Conservation (phyloP, 345 rosid species). For the Conringia planisiliqua region DNA sequence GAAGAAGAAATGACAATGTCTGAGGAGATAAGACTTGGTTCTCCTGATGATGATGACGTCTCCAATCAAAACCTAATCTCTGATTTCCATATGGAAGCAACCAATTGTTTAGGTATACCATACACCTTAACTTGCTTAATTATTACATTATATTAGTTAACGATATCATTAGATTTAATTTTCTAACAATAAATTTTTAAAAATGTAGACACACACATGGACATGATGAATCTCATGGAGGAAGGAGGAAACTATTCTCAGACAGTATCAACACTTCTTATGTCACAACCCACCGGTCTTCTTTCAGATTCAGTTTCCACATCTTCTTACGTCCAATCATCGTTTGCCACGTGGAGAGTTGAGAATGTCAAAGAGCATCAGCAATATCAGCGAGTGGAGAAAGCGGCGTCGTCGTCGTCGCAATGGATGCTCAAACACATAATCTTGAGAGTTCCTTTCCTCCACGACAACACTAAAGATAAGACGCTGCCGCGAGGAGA, state of each 20-base stretch:
- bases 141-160: neutral
- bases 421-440: slow-evolving; percentile 88
- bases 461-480: slow-evolving; percentile 58
- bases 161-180: neutral
- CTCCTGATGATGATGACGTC: slow-evolving; percentile 61
- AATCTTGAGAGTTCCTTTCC: slow-evolving; percentile 67
- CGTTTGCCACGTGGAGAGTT: slow-evolving; percentile 67
- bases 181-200: neutral
- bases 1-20: slow-evolving; percentile 61
- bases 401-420: slow-evolving; percentile 46
- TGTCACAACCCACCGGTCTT: slow-evolving; percentile 44
- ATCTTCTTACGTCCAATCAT: slow-evolving; percentile 42
- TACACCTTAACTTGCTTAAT: neutral
- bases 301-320: slow-evolving; percentile 49
- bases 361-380: slow-evolving; percentile 16
- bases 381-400: slow-evolving; percentile 24
- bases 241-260: slow-evolving; percentile 83
- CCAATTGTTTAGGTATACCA: slow-evolving; percentile 24
- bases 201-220: slow-evolving; percentile 30
- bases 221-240: slow-evolving; percentile 33
- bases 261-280: slow-evolving; percentile 81
- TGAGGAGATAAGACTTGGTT: slow-evolving; percentile 72
- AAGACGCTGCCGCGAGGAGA: slow-evolving; percentile 53
- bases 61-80: slow-evolving; percentile 60
- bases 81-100: slow-evolving; percentile 42